These are phyloP conservation scores for Sphagnum fallax DNA, from an alignment of 228 moss, liverwort and hornwort species.

Conservation along the genomic window DNA sequence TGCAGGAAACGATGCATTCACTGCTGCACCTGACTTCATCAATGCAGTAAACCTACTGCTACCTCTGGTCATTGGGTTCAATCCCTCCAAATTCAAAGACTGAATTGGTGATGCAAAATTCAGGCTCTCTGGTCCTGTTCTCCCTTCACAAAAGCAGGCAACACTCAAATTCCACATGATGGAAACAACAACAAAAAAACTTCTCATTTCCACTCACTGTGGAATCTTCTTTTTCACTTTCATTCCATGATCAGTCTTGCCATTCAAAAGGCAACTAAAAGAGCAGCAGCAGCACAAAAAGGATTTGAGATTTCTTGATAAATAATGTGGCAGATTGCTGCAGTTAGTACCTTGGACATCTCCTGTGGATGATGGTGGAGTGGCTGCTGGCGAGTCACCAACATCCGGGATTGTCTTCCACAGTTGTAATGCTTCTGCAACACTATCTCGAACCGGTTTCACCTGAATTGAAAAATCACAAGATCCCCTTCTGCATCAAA, in stretches of 20 bases:
- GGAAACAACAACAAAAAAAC: too few species aligned
- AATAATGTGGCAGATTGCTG: too few species aligned
- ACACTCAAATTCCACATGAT: too few species aligned
- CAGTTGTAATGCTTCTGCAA: slow-evolving; percentile 60
- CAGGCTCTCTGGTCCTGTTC: slow-evolving; percentile 1
- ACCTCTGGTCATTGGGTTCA: slow-evolving; percentile 7
- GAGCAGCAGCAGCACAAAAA: too few species aligned
- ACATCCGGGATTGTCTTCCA: slow-evolving; percentile 58
- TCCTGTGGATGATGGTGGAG: not conserved
- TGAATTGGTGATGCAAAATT: slow-evolving; percentile 8
- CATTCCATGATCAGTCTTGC: too few species aligned
- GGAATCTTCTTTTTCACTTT: too few species aligned
- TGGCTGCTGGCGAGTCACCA: slow-evolving; percentile 12
- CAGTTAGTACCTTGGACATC: not conserved
- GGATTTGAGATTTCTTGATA: too few species aligned
- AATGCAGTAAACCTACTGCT: slow-evolving; percentile 17
- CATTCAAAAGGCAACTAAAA: too few species aligned
- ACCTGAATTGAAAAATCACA: slow-evolving; percentile 27
- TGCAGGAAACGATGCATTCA: slow-evolving; percentile 12
- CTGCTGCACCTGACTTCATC: slow-evolving; percentile 15
- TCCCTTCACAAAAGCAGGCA: slow-evolving; percentile 9
- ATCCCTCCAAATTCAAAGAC: slow-evolving; percentile 5
- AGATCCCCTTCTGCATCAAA: too few species aligned
- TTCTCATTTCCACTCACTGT: too few species aligned
- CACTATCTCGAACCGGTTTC: slow-evolving; percentile 76